Evolutionary conservation across 176 grass and related monocot species (phyloP), one percentile per base, ranked within the genome.

Genomic region (Juncus effusus): DNA sequence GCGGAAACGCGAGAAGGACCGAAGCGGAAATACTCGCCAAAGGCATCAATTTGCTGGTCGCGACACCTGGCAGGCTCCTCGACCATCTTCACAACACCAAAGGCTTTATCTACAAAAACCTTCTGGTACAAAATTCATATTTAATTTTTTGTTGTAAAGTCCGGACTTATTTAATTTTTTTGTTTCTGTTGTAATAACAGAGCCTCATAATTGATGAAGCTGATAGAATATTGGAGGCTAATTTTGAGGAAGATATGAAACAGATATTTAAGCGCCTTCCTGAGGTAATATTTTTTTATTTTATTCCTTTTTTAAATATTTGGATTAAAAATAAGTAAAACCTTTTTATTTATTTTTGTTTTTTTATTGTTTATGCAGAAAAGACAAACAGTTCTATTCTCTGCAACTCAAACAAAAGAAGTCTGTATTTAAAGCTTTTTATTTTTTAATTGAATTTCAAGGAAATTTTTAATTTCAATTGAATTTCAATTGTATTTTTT

Each of bases 161-260:
- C n/a, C n/a, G n/a, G n/a, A n/a, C n/a, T n/a, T n/a, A n/a, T n/a
- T n/a, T n/a, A n/a, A n/a, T n/a, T n/a, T n/a, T n/a, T n/a, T n/a
- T n/a, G n/a, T n/a, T n/a, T n/a, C n/a, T n/a, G n/a, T n/a, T n/a
- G n/a, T n/a, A n/a, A n/a, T 59, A 70, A 7, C 57, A 82, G 80
- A 65, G 74, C 60, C 73, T 77, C 49, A 82, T 82, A 42, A 82
- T 82, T 3, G 80, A 82, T 72, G 74, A 82, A 72, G 80, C 80
- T 52, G 80, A 77, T 59, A 37, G 80, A 62, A 82, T 82, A 55
- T 69, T 82, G 49, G 80, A 75, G 42, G 63, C 65, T 8, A 82
- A 82, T 65, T 82, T 82, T 60, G 73, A 82, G 51, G 80, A 82
- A 63, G 74, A 82, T 55, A 82, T 82, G 80, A 75, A 72, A 42